phyloP scores from a whole-genome alignment of 441 rosid genomes.

The Omphalea diandra region DNA sequence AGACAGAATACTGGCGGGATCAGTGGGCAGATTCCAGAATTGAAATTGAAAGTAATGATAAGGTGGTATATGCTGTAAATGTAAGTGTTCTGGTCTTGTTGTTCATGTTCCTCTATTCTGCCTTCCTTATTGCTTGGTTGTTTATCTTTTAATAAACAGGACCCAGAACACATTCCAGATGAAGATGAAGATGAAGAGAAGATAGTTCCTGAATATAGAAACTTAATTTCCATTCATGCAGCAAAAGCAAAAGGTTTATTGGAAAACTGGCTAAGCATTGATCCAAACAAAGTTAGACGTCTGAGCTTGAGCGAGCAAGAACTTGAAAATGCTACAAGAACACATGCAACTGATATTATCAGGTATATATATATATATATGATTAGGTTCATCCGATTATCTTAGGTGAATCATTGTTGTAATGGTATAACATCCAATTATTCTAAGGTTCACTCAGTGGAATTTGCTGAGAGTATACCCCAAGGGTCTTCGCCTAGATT shows the following conservation, averaged over 20 bases:
- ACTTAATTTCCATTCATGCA: conserved; percentile 77
- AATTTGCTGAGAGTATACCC: conserved; percentile 47
- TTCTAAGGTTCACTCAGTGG: conserved; percentile 75
- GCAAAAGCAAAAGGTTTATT: conserved; percentile 62
- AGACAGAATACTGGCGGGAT: conserved; percentile 16
- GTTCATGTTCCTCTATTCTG: background rate
- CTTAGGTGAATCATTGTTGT: background rate
- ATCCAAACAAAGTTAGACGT: conserved; percentile 49
- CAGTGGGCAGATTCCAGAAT: conserved; percentile 29
- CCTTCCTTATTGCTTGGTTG: conserved; percentile 3
- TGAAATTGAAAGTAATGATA: conserved; percentile 24
- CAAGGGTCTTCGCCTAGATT: conserved; percentile 70
- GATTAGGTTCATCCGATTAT: background rate
- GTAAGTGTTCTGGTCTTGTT: background rate
- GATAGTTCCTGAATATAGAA: conserved; percentile 43
- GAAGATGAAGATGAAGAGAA: conserved; percentile 66
- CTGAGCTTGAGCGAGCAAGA: conserved; percentile 80
- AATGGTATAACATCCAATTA: background rate
- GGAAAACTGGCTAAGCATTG: conserved; percentile 39
- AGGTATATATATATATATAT: conserved; percentile 61
- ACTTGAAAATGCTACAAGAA: conserved; percentile 56
- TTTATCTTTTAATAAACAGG: conserved; percentile 30
- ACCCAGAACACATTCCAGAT: conserved; percentile 40
- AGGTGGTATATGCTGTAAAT: conserved; percentile 13
- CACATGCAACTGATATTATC: conserved; percentile 51